These are phyloP conservation scores for Trametes cubensis DNA, from an alignment of 768 basidiomycete species.

Conservation along the genomic window DNA sequence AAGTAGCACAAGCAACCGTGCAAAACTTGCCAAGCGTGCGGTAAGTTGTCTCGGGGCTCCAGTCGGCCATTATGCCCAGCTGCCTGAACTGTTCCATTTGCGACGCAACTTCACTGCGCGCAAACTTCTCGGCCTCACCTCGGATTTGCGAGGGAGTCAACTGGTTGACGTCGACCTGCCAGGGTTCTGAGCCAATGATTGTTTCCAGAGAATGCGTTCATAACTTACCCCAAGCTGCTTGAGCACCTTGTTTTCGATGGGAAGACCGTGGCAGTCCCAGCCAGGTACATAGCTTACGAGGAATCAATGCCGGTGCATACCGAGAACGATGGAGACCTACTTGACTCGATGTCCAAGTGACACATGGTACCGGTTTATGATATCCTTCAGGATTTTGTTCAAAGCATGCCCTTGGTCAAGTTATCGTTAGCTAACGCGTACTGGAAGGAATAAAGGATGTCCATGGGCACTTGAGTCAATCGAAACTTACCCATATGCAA, in stretches of 20 bases:
- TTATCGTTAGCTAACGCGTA: too few species aligned
- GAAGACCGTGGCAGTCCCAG: conserved; percentile 98
- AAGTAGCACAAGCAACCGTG: not conserved
- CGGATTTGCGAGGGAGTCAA: conserved; percentile 51
- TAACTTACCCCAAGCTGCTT: conserved; percentile 65
- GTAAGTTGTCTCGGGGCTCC: conserved; percentile 73
- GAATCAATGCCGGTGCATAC: not conserved
- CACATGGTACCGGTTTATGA: conserved; percentile 88
- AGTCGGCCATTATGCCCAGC: conserved; percentile 92
- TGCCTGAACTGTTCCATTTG: conserved; percentile 81
- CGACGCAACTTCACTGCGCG: conserved; percentile 67
- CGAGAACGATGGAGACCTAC: conserved; percentile 49
- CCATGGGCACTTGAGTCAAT: not conserved
- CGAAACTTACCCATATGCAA: conserved; percentile 81
- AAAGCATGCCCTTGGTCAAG: conserved; percentile 82
- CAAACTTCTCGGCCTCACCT: conserved; percentile 68
- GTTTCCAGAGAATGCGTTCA: not conserved
- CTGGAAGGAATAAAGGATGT: not conserved
- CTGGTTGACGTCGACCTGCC: conserved; percentile 29
- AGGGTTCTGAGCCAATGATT: conserved; percentile 1
- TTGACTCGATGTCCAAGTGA: conserved; percentile 77
- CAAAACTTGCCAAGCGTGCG: conserved; percentile 71
- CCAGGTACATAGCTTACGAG: conserved; percentile 81
- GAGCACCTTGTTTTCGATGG: conserved; percentile 94
- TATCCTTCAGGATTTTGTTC: conserved; percentile 96